phyloP scores from a whole-genome alignment of 2,329 filamentous ascomycete genomes.

The Xylaria arbuscula region DNA sequence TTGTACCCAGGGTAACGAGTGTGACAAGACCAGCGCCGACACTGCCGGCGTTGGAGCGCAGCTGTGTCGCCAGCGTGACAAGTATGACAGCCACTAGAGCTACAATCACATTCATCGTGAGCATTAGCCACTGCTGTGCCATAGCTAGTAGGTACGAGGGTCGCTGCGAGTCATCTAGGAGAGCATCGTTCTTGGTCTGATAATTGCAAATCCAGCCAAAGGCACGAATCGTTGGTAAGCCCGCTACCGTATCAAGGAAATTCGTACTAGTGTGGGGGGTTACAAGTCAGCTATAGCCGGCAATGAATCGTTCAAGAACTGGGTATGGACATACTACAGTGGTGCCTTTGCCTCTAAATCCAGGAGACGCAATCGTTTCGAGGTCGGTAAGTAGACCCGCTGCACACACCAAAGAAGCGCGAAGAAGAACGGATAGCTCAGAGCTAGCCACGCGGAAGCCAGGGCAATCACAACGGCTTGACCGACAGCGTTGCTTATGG shows the following conservation, averaged over 20 bases:
- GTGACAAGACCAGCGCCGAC: slow-evolving; percentile 49
- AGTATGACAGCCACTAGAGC: slow-evolving; percentile 42
- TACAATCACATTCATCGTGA: slow-evolving; percentile 41
- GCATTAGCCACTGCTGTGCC: slow-evolving; percentile 41
- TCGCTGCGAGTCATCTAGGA: slow-evolving; percentile 52
- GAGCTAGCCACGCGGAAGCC: slow-evolving; percentile 54
- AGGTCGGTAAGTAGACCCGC: slow-evolving; percentile 62
- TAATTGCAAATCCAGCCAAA: slow-evolving; percentile 60
- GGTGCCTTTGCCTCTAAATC: slow-evolving; percentile 63
- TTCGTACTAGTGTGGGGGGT: slow-evolving; percentile 45
- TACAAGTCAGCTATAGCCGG: neutral
- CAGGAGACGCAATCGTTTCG: slow-evolving; percentile 61
- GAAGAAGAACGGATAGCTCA: slow-evolving; percentile 58
- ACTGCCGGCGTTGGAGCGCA: slow-evolving; percentile 43
- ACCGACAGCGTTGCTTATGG: slow-evolving; percentile 36
- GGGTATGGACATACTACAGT: slow-evolving; percentile 53
- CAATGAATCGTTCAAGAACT: neutral
- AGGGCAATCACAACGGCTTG: slow-evolving; percentile 57
- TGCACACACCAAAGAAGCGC: slow-evolving; percentile 57
- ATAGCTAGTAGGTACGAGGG: slow-evolving; percentile 24
- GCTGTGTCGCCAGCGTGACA: slow-evolving; percentile 41
- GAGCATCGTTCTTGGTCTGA: slow-evolving; percentile 54
- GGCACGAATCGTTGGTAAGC: slow-evolving; percentile 61
- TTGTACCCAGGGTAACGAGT: slow-evolving; percentile 47
- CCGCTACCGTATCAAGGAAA: slow-evolving; percentile 61